phyloP scores from a whole-genome alignment of 306 rosid species.

The Malus asiatica region DNA sequence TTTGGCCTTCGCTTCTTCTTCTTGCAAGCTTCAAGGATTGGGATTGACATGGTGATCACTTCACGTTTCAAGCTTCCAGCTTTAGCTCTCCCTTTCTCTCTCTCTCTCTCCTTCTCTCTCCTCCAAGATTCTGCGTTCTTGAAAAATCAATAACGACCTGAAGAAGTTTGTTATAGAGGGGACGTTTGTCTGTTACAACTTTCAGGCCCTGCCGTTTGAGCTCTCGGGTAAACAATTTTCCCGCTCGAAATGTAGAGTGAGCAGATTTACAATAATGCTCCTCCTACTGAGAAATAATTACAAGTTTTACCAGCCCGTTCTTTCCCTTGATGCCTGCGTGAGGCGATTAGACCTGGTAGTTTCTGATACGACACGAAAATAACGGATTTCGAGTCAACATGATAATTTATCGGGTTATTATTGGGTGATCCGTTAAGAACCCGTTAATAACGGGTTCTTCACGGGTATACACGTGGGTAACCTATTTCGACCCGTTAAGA shows the following conservation, averaged over 20 bases:
- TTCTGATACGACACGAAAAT: too few relatives aligned
- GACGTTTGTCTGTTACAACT: background rate
- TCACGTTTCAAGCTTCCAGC: background rate
- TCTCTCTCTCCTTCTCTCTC: background rate
- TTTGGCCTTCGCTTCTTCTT: conserved; percentile 65
- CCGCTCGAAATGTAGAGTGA: background rate
- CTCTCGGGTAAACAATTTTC: background rate
- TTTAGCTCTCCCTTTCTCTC: background rate
- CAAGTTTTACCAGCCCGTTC: background rate
- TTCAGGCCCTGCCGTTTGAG: background rate
- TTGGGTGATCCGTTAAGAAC: too few relatives aligned
- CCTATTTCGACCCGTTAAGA: too few relatives aligned
- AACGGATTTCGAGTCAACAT: too few relatives aligned
- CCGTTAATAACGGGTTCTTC: too few relatives aligned
- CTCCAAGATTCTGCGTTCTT: conserved; percentile 18
- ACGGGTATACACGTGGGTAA: too few relatives aligned
- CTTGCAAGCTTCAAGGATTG: conserved; percentile 49
- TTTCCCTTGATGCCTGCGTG: too few relatives aligned
- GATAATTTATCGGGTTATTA: too few relatives aligned
- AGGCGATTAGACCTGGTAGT: too few relatives aligned
- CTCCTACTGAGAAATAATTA: background rate
- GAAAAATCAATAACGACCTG: background rate
- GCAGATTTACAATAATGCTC: background rate
- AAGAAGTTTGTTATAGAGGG: background rate
- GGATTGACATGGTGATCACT: conserved; percentile 38